Percentiles rank a stretch among this genome's conserved stretches.
These are phyloP conservation scores for Backusella macrospora DNA, from an alignment of 192 early-diverging fungal species.

Conservation along the genomic window DNA sequence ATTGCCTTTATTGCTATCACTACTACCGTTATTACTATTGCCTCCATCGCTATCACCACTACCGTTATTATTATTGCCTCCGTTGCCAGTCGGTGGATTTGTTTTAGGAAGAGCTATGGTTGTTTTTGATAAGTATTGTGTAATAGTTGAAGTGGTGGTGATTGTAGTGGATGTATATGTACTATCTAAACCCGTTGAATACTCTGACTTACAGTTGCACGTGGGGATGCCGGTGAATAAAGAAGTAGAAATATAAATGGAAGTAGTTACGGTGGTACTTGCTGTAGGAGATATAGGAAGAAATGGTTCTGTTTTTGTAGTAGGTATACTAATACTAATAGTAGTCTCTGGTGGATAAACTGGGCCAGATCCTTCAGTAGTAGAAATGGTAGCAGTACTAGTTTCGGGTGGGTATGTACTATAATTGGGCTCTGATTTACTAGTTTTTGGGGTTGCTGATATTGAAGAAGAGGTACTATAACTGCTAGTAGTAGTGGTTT, in stretches of 20 bases:
- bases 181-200: too few species aligned
- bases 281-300: too few species aligned
- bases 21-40: neutral
- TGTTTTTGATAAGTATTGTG: neutral
- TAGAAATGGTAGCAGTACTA: neutral
- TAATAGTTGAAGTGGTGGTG: neutral
- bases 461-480: neutral
- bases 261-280: too few species aligned
- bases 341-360: too few species aligned
- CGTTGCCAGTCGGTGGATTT: neutral
- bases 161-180: neutral
- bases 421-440: neutral
- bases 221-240: too few species aligned
- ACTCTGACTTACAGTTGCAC: too few species aligned
- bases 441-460: neutral
- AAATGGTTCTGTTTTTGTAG: too few species aligned
- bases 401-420: neutral
- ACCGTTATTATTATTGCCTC: neutral
- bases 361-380: neutral
- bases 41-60: neutral
- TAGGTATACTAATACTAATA: too few species aligned
- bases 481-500: neutral
- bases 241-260: too few species aligned
- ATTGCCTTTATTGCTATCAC: neutral
- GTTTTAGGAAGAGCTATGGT: neutral